Evolutionary conservation across 164 flowering plant genomes (phyloP).

Genomic region (Vitis rotundifolia): DNA sequence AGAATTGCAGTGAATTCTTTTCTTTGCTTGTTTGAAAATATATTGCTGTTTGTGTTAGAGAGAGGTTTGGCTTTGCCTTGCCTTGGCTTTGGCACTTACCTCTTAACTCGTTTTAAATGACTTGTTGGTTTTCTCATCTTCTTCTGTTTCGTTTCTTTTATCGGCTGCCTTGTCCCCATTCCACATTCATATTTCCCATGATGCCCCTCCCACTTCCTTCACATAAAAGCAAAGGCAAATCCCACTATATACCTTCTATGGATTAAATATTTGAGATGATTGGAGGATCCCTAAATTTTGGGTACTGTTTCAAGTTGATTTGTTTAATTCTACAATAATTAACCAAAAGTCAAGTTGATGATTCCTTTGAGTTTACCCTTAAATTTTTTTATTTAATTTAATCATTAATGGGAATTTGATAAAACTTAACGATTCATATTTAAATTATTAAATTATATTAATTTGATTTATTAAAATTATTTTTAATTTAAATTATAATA

Average conservation of each 20-base stretch:
- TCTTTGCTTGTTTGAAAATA: conserved; percentile 41
- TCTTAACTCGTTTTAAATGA: conserved; percentile 21
- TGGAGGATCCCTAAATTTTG: conserved; percentile 3
- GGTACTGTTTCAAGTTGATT: neutral
- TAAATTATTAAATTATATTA: no score
- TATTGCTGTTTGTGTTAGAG: conserved; percentile 4
- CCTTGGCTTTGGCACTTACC: conserved; percentile 23
- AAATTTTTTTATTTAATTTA: no score
- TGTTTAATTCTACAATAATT: no score
- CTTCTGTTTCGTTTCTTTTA: conserved; percentile 3
- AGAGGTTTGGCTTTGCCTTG: conserved; percentile 29
- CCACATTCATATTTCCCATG: conserved; percentile 7
- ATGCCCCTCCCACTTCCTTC: conserved; percentile 33
- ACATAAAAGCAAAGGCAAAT: conserved; percentile 23
- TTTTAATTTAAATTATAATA: no score
- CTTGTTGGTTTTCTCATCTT: neutral
- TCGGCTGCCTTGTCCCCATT: conserved; percentile 16
- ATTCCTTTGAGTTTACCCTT: no score
- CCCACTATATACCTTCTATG: conserved; percentile 5
- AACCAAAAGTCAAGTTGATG: no score
- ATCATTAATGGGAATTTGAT: no score
- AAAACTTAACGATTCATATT: no score
- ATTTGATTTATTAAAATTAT: no score
- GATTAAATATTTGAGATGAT: neutral
- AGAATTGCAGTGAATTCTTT: conserved; percentile 33